phyloP scores from a whole-genome alignment of 1,139 yeast genomes.

The Protomyces gravidus region DNA sequence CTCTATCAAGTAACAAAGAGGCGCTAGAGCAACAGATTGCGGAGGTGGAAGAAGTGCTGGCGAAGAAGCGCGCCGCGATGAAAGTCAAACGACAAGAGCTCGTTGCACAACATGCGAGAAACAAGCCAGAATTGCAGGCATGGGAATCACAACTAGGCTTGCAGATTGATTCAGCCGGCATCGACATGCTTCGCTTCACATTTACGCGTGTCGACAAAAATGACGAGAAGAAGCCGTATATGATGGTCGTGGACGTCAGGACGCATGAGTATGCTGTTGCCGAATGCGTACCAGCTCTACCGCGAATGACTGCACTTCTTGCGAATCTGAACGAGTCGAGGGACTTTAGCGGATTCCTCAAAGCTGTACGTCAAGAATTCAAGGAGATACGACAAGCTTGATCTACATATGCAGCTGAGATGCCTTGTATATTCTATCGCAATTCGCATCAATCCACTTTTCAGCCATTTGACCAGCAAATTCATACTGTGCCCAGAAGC shows the following conservation, averaged over 20 bases:
- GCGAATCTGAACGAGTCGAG: constrained; percentile 30
- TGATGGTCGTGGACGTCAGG: constrained; percentile 21
- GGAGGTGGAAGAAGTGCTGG: background rate
- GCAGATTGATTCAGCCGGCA: constrained; percentile 30
- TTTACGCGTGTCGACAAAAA: constrained; percentile 28
- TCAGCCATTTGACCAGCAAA: background rate
- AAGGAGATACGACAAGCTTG: too few relatives aligned
- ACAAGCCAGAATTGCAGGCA: constrained; percentile 29
- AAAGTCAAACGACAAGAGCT: constrained; percentile 11
- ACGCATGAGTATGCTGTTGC: constrained; percentile 47
- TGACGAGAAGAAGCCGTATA: constrained; percentile 16
- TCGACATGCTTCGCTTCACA: constrained; percentile 27
- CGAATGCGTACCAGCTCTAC: constrained; percentile 70
- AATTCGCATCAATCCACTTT: background rate
- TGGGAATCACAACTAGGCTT: constrained; percentile 31
- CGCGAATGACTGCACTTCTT: constrained; percentile 39
- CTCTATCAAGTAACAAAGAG: constrained; percentile 1
- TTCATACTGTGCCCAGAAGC: constrained; percentile 4
- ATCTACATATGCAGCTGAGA: too few relatives aligned
- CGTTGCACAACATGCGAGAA: constrained; percentile 21
- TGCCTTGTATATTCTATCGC: too few relatives aligned
- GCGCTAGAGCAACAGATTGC: constrained; percentile 11
- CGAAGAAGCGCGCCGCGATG: constrained; percentile 20
- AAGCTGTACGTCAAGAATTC: constrained; percentile 60
- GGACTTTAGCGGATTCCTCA: constrained; percentile 36